Base-by-base conservation (phyloP, 345 rosid genomes). In the Citrus maxima region DNA sequence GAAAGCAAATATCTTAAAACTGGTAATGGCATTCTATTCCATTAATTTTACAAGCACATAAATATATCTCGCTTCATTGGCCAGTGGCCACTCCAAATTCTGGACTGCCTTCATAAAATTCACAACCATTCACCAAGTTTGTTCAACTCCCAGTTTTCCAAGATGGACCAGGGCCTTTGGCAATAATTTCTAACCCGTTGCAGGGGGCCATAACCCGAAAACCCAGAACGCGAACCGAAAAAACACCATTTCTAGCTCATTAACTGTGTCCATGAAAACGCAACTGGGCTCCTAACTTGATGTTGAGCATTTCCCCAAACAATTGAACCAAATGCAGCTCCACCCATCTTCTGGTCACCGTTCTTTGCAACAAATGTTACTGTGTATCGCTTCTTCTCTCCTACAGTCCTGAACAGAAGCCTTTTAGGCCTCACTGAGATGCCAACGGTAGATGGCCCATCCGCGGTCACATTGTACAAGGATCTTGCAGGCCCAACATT, bases 241-340 rank as follows among this genome's bases (percentile, higher is more conserved):
- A 28, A 14, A 40, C 3, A 5, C 46, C 27, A 40, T 18, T 22
- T 51, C 66, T 65, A 86, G 24, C 67, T 70, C 67, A 25, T 51
- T 59, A 85, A 55, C 76, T 82, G 83, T 68, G 92, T 87, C 98
- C 99, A 92, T 3, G 90, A 80, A 72, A 91, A 93, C 5, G 96
- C 85, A 71, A 93, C 84, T 1, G 99, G 99, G 82, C 98, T 93
- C 84, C 86, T 87, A 16, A 95, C 99, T 82, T 89, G 87, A 82
- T 87, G 87, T 51, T 82, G 84, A 19, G 84, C 88, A 78, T 89
- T 87, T 80, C 83, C 87, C 99, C 99, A 95, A 32, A 84, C 81
- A 12, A 95, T 87, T 42, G 95, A 88, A 68, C 99, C 98, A 59
- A 80, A 95, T 70, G 85, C 95, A 19, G 88, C 73, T 54, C 80